A percentile compares a stretch with the other conserved stretches of the same genome.
Conservation (phyloP, 768 basidiomycete species). For the Chalciporus piperatus region DNA sequence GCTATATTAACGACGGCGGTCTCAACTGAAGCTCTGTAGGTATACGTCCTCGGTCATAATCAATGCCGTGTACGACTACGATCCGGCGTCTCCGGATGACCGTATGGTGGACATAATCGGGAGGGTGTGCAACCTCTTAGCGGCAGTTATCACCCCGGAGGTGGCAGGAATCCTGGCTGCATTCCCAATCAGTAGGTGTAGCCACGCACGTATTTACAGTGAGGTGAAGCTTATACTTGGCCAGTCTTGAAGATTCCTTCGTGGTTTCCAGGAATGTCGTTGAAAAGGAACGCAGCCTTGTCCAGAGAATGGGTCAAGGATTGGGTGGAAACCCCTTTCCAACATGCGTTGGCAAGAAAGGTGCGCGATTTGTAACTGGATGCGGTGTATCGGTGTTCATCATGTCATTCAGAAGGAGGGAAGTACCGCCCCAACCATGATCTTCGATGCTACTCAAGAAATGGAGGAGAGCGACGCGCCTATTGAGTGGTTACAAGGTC, state of each 20-base stretch:
- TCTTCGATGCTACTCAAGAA: slow-evolving; percentile 13
- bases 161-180: slow-evolving; percentile 9
- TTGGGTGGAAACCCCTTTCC: slow-evolving; percentile 26
- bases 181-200: slow-evolving; percentile 13
- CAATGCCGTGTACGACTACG: slow-evolving; percentile 16
- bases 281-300: slow-evolving; percentile 11
- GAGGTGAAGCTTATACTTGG: not conserved
- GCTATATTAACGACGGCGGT: slow-evolving; percentile 4
- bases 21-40: not conserved
- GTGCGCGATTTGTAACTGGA: slow-evolving; percentile 11
- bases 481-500: not conserved
- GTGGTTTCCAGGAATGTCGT: slow-evolving; percentile 18
- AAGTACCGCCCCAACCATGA: slow-evolving; percentile 13
- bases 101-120: slow-evolving; percentile 8
- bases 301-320: slow-evolving; percentile 5
- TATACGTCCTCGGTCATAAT: slow-evolving; percentile 27
- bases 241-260: slow-evolving; percentile 16
- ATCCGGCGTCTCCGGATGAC: slow-evolving; percentile 14
- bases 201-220: not conserved
- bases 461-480: not conserved
- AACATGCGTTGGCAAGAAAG: slow-evolving; percentile 25
- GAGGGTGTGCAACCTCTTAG: slow-evolving; percentile 4
- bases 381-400: not conserved
- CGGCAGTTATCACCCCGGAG: slow-evolving; percentile 5
- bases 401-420: slow-evolving; percentile 7